These are phyloP conservation scores for Ascobolus immersus DNA, from an alignment of 495 filamentous ascomycete genomes.

Conservation along the genomic window DNA sequence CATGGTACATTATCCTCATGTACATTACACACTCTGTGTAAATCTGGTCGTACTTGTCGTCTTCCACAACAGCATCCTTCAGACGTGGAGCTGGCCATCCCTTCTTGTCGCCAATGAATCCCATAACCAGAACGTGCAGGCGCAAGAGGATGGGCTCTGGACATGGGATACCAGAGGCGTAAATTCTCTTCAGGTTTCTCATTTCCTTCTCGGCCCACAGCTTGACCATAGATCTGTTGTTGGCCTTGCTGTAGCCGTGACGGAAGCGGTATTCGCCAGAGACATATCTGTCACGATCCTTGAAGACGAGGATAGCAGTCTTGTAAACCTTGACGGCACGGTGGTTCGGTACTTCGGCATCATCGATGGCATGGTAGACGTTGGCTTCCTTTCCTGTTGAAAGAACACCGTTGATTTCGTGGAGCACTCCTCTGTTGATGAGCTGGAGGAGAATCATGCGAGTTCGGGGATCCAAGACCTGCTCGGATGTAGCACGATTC, in stretches of 20 bases:
- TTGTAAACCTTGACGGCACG: conserved; percentile 97
- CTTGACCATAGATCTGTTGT: conserved; percentile 85
- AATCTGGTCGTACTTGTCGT: conserved; percentile 37
- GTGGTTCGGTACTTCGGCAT: conserved; percentile 23
- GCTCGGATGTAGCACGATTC: conserved; percentile 77
- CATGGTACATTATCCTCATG: conserved; percentile 79
- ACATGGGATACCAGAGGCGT: conserved; percentile 60
- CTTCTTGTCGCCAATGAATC: conserved; percentile 64
- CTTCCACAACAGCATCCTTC: conserved; percentile 26
- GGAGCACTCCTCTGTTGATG: conserved; percentile 61
- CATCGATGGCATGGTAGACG: conserved; percentile 58
- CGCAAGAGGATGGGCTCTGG: conserved; percentile 74
- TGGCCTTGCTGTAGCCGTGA: conserved; percentile 67
- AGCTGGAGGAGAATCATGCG: conserved; percentile 86
- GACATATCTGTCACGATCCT: conserved; percentile 86
- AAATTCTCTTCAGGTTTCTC: conserved; percentile 65
- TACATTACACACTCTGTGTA: conserved; percentile 66
- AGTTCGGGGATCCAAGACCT: conserved; percentile 78
- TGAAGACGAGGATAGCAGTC: conserved; percentile 86
- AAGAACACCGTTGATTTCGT: conserved; percentile 64
- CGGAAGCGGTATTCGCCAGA: conserved; percentile 70
- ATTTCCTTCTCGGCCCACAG: conserved; percentile 98
- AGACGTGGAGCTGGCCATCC: conserved; percentile 68
- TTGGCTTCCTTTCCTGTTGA: conserved; percentile 96
- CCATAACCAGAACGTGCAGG: conserved; percentile 78